Evolutionary conservation across 768 basidiomycete genomes (phyloP).

Genomic region (Leccinum longicurvipes): DNA sequence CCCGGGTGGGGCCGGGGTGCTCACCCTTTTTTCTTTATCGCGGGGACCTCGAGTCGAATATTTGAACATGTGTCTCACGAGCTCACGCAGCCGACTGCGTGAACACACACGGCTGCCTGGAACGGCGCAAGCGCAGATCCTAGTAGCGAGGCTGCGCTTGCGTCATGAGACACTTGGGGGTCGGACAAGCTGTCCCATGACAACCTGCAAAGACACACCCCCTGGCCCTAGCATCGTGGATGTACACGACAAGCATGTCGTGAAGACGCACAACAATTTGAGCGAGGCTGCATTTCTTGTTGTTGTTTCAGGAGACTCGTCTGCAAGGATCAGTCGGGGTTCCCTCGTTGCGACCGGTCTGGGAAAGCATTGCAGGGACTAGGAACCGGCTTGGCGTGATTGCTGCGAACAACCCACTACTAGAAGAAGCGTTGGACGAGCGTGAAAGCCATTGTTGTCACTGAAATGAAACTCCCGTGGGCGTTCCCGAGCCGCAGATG

Average conservation of each 20-base stretch:
- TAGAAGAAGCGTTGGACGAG: not conserved
- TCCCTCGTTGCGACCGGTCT: not conserved
- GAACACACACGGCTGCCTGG: not conserved
- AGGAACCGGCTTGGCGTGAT: slow-evolving; percentile 6
- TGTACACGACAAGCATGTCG: not conserved
- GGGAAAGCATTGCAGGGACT: not conserved
- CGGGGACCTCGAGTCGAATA: not conserved
- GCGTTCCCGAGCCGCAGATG: slow-evolving; percentile 1
- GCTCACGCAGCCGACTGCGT: not conserved
- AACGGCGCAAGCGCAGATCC: not conserved
- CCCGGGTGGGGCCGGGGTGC: not conserved
- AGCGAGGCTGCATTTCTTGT: not conserved
- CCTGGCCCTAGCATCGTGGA: not conserved
- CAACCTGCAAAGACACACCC: not conserved
- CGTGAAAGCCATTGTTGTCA: not conserved
- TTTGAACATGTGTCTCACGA: not conserved
- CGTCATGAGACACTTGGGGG: not conserved
- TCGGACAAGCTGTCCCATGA: not conserved
- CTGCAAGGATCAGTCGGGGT: not conserved
- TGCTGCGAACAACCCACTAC: not conserved
- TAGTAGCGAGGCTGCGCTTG: not conserved
- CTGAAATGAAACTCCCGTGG: not conserved
- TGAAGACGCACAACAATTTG: not conserved
- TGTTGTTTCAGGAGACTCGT: not conserved
- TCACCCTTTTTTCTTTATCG: not conserved